Percentiles rank a stretch among this genome's conserved stretches.
These are phyloP conservation scores for Geoglossum glabrum DNA, from an alignment of 495 filamentous ascomycete species.

Conservation along the genomic window DNA sequence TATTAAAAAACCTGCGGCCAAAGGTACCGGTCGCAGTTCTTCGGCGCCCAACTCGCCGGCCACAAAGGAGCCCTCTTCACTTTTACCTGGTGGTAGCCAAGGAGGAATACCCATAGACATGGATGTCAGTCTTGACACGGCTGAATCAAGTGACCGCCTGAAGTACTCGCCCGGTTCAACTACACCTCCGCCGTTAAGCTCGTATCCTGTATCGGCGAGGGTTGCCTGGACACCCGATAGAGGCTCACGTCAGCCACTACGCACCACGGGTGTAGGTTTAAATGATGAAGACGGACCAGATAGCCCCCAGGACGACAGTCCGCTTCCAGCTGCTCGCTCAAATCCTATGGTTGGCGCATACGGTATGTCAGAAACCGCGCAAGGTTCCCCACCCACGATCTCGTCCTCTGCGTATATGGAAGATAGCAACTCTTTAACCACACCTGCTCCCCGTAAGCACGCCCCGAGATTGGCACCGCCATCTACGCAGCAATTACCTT, in stretches of 20 bases:
- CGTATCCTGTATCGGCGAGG: constrained; percentile 22
- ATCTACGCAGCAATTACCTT: constrained; percentile 73
- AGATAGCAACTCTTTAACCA: constrained; percentile 45
- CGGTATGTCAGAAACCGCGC: constrained; percentile 35
- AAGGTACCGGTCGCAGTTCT: constrained; percentile 22
- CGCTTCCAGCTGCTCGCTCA: constrained; percentile 16
- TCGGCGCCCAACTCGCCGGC: constrained; percentile 36
- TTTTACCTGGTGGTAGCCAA: not conserved
- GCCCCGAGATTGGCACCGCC: constrained; percentile 72
- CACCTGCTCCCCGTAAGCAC: constrained; percentile 66
- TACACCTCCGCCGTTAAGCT: constrained; percentile 24
- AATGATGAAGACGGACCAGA: constrained; percentile 9
- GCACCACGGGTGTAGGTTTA: constrained; percentile 10
- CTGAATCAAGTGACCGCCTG: constrained; percentile 11
- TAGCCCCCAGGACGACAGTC: constrained; percentile 3
- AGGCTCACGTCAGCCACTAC: constrained; percentile 28
- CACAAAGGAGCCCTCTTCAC: not conserved
- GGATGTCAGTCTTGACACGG: not conserved
- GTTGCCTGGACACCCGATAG: constrained; percentile 36
- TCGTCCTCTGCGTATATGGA: constrained; percentile 38
- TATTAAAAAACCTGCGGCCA: not conserved
- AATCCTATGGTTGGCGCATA: constrained; percentile 23
- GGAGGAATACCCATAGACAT: not conserved
- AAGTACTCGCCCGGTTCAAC: constrained; percentile 21
- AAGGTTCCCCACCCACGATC: constrained; percentile 47